Evolutionary conservation across 768 basidiomycete genomes (phyloP), one percentile per base, ranked within the genome.

Genomic region (Russula sp.): DNA sequence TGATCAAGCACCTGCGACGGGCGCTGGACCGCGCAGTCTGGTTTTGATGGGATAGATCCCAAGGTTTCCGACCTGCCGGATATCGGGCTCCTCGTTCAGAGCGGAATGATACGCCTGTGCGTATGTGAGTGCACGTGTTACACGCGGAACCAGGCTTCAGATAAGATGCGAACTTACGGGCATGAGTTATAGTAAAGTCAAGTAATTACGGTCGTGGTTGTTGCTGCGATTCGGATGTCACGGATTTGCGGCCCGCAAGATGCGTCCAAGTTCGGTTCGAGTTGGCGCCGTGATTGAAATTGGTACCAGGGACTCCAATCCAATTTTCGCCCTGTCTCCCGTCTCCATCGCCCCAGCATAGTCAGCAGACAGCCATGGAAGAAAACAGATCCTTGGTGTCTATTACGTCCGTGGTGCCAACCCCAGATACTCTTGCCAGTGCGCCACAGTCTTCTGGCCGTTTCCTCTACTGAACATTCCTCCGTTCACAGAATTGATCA

Each of bases 91-190:
- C 65, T 94, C 92, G 76, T 97, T 97, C 74, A 94, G 84, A 5
- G 91, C 78, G 3, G 97, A 98, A 75, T 99, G 96, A 73, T 99
- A 99, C 22, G 96, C 96, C 97, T 98, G 67, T 35, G 18, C 9
- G 0, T 11, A 37, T 3, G 18, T 56, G 32, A 56, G 49, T 37
- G 42, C 16, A 37, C 48, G 4, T 8, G 16, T 1, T 42, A 48
- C 2, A 39, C 10, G 31, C 9, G 62, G 6, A 67, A 27, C 54
- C 0, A 42, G 64, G 35, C 42, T 45, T 52, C 39, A 13, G 55
- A 35, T 39, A 32, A 63, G 51, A 59, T 9, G n/a, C 18, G 27
- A 34, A 18, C 70, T 69, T 57, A 73, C 73, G 31, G 75, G 65
- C 66, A 69, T 68, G n/a, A 42, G 63, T 55, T 10, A 27, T 2